phyloP scores from a whole-genome alignment of 345 rosid species.

The Eucalyptus albens region DNA sequence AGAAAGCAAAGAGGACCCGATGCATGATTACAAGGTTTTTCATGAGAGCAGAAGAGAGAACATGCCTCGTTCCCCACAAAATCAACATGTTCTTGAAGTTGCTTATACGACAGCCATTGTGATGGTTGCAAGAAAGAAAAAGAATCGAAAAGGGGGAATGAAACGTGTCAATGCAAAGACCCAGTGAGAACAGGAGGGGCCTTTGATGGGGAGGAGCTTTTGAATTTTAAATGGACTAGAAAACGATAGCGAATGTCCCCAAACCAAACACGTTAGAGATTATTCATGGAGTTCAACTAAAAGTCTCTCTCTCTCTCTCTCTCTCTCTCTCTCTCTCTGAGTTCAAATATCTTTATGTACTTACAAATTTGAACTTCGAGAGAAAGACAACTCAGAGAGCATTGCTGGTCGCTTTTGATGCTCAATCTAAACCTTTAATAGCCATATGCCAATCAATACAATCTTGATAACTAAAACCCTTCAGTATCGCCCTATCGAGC shows the following conservation, averaged over 20 bases:
- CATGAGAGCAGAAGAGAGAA: not conserved
- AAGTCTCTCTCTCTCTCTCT: not conserved
- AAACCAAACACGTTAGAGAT: not conserved
- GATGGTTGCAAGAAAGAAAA: not conserved
- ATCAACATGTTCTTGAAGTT: not conserved
- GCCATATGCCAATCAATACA: not conserved
- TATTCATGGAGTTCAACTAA: not conserved
- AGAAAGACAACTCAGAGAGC: too few species aligned
- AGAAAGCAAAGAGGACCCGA: not conserved
- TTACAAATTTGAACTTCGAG: too few species aligned
- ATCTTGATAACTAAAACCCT: not conserved
- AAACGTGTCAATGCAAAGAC: not conserved
- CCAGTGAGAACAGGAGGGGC: not conserved
- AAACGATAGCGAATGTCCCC: not conserved
- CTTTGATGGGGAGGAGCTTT: not conserved
- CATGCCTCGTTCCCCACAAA: not conserved
- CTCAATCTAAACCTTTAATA: not conserved
- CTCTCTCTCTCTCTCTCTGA: too few species aligned
- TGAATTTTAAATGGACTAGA: not conserved
- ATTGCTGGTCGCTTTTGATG: not conserved
- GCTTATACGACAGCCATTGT: not conserved
- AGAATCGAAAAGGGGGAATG: not conserved
- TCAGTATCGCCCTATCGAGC: not conserved
- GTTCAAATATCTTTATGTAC: too few species aligned
- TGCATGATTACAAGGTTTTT: not conserved